Evolutionary conservation across 352 stramenopile species (phyloP).

Genomic region (Plasmopara muralis): DNA sequence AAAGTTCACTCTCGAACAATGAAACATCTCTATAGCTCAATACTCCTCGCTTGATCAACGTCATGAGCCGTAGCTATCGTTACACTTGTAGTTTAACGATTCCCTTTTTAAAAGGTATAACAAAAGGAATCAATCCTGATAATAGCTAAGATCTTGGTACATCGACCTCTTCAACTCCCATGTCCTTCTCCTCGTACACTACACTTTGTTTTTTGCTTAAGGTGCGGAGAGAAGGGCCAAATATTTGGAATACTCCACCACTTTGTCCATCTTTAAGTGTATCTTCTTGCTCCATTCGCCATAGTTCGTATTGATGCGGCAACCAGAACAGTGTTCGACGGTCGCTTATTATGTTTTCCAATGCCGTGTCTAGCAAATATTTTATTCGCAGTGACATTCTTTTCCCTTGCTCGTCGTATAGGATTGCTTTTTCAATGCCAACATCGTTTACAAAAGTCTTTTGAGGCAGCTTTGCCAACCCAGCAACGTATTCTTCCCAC

Average conservation of each 20-base stretch:
- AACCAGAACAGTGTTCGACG: constrained; percentile 43
- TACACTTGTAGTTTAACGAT: no score
- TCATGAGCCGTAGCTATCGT: no score
- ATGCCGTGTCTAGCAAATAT: constrained; percentile 54
- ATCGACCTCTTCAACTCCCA: constrained; percentile 43
- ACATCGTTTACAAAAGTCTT: constrained; percentile 30
- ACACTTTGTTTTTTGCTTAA: constrained; percentile 45
- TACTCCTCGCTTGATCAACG: no score
- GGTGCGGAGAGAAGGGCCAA: constrained; percentile 35
- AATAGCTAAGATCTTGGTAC: constrained; percentile 13
- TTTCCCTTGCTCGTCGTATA: constrained; percentile 51
- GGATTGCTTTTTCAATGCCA: constrained; percentile 24
- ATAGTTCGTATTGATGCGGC: constrained; percentile 48
- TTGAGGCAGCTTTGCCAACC: constrained; percentile 41
- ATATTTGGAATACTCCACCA: constrained; percentile 33
- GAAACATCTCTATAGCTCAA: no score
- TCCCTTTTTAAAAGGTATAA: no score
- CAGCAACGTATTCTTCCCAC: constrained; percentile 51
- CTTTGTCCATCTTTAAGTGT: constrained; percentile 26
- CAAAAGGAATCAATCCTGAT: no score
- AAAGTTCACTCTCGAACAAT: no score
- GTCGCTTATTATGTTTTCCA: constrained; percentile 46
- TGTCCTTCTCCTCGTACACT: constrained; percentile 43
- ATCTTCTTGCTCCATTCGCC: constrained; percentile 72
- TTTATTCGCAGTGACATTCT: constrained; percentile 47